Evolutionary conservation across 2,329 filamentous ascomycete genomes (phyloP), one percentile per base, ranked within the genome.

Genomic region (Phialocephala subalpina): DNA sequence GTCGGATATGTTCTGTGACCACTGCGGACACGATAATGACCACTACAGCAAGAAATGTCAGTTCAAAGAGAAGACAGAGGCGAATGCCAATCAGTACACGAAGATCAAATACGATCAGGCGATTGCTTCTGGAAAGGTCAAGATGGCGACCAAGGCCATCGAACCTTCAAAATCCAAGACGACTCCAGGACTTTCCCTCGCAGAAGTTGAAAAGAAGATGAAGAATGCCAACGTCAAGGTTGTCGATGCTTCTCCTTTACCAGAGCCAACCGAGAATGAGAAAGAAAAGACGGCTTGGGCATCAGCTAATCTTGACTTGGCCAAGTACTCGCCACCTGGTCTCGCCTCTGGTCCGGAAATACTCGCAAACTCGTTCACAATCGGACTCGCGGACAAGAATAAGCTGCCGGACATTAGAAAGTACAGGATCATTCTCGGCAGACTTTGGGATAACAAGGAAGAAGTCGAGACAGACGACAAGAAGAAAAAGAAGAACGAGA

Each of bases 11-110:
- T 8, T 7, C n/a, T 49, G 45, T 20, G n/a, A 49, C n/a, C 16
- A n/a, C n/a, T 49, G 45, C n/a, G 45, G 45, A 7, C 45, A 49
- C 45, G 45, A 49, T 8, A 49, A 49, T 8, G 45, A 49, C n/a
- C 45, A 49, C 22, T 49, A 49, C n/a, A 20, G n/a, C 7, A 49
- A 25, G 16, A 9, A 9, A 8, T 49, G 45, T 49, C 8, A 7
- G 22, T 8, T 49, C 8, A n/a, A 49, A 25, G 45, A 49, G 45
- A 49, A 49, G 22, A 20, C n/a, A 8, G 45, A 49, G 45, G n/a
- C 7, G n/a, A 49, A 49, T 8, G 45, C n/a, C 22, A 38, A 25
- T 20, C 45, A 49, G 22, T 49, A 25, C 18, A 49, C 22, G 22
- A 49, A 49, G 45, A n/a, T 18, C 8, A 49, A 49, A 18, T 49